Percentiles rank a stretch among this genome's conserved stretches.
Evolutionary conservation across 1,139 yeast genomes (phyloP).

Genomic region (Nakaseomyces uthaithaninus): DNA sequence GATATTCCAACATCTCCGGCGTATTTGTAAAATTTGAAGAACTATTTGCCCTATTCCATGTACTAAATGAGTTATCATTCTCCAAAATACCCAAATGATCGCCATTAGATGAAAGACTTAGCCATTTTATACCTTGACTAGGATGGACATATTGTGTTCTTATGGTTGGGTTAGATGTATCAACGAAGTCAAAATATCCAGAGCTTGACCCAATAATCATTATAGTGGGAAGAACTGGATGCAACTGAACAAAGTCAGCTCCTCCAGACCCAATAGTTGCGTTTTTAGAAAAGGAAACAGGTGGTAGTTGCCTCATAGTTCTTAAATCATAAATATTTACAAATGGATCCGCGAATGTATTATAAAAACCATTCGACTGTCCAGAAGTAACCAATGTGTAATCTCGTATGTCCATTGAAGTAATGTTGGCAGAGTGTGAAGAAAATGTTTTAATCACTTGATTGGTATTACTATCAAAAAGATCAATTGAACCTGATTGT

Average conservation of each 20-base stretch:
- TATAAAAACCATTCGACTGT: slow-evolving; percentile 50
- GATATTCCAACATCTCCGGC: slow-evolving; percentile 33
- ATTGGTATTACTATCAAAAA: slow-evolving; percentile 61
- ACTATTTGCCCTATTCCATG: slow-evolving; percentile 47
- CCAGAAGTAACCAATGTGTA: slow-evolving; percentile 79
- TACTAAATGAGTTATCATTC: slow-evolving; percentile 51
- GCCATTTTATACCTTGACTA: slow-evolving; percentile 43
- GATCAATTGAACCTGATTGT: slow-evolving; percentile 60
- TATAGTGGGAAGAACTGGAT: slow-evolving; percentile 78
- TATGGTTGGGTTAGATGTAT: slow-evolving; percentile 66
- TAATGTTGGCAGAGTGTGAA: slow-evolving; percentile 68
- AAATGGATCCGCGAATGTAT: slow-evolving; percentile 61
- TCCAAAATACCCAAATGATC: slow-evolving; percentile 70
- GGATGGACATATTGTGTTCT: slow-evolving; percentile 54
- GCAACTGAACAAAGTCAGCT: slow-evolving; percentile 74
- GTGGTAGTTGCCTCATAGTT: slow-evolving; percentile 64
- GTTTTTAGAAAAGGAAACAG: slow-evolving; percentile 55
- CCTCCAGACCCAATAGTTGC: slow-evolving; percentile 54
- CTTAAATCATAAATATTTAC: slow-evolving; percentile 78
- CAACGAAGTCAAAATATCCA: slow-evolving; percentile 83
- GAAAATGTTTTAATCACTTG: slow-evolving; percentile 52
- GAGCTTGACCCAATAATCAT: slow-evolving; percentile 63
- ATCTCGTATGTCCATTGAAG: slow-evolving; percentile 74
- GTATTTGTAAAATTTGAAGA: slow-evolving; percentile 34
- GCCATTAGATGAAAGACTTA: slow-evolving; percentile 73